Conservation (phyloP, 2,329 filamentous ascomycete species). For the Xylariaceae sp. region DNA sequence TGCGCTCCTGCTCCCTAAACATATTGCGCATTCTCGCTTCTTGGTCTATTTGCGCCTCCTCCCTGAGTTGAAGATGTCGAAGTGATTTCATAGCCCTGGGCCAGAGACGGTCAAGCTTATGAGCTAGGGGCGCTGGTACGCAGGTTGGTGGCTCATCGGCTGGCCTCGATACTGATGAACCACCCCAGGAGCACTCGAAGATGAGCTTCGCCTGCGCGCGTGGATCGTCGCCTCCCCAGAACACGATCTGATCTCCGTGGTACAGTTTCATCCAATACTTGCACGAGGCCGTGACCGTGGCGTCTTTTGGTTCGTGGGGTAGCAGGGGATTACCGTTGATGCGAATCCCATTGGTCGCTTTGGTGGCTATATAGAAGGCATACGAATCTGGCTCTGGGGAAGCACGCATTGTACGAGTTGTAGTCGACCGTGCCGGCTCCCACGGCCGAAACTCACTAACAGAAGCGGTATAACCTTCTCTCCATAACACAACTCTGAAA, state of each 20-base stretch:
- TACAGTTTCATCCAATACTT: constrained; percentile 72
- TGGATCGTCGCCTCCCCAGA: constrained; percentile 64
- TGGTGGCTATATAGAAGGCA: constrained; percentile 78
- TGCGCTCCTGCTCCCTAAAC: constrained; percentile 56
- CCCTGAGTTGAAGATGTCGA: constrained; percentile 49
- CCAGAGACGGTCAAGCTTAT: constrained; percentile 57
- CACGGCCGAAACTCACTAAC: constrained; percentile 60
- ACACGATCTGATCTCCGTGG: constrained; percentile 76
- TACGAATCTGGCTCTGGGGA: constrained; percentile 58
- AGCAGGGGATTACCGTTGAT: constrained; percentile 75
- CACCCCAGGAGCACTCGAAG: constrained; percentile 64
- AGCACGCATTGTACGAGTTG: constrained; percentile 44
- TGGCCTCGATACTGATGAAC: constrained; percentile 53
- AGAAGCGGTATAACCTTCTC: constrained; percentile 66
- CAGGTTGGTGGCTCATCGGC: constrained; percentile 46
- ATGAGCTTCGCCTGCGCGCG: constrained; percentile 52
- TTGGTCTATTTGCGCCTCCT: constrained; percentile 54
- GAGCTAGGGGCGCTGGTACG: constrained; percentile 49
- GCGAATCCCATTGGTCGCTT: constrained; percentile 75
- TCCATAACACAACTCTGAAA: constrained; percentile 79
- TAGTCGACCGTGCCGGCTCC: constrained; percentile 55
- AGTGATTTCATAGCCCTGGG: constrained; percentile 53
- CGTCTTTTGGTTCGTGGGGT: constrained; percentile 61
- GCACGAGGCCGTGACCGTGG: constrained; percentile 61
- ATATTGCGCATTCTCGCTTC: constrained; percentile 50